These are phyloP conservation scores for Solanum okadae DNA, from an alignment of 257 asterid species.

Conservation along the genomic window DNA sequence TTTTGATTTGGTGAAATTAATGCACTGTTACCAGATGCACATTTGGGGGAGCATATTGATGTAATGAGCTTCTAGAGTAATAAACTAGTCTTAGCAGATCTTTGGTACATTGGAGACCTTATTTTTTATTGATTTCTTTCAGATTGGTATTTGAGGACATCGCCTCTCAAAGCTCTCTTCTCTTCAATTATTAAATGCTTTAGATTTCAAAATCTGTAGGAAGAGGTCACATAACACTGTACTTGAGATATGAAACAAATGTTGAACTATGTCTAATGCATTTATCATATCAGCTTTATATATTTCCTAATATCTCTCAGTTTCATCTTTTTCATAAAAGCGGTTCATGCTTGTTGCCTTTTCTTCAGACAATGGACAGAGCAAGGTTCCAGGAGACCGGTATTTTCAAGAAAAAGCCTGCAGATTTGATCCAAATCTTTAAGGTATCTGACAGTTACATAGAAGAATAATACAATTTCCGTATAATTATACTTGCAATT, in stretches of 20 bases:
- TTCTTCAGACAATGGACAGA: slow-evolving; percentile 81
- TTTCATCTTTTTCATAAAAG: background rate
- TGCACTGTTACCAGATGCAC: background rate
- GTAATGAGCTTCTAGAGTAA: background rate
- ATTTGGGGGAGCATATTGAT: background rate
- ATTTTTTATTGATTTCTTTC: background rate
- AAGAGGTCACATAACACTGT: background rate
- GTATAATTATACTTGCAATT: background rate
- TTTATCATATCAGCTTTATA: background rate
- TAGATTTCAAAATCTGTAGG: background rate
- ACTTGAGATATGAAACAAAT: background rate
- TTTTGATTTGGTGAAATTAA: background rate
- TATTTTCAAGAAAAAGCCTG: slow-evolving; percentile 77
- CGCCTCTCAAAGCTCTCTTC: background rate
- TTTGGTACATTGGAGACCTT: background rate
- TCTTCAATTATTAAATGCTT: background rate
- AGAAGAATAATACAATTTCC: background rate
- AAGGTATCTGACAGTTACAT: slow-evolving; percentile 38
- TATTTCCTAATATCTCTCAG: background rate
- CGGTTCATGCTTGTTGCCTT: background rate
- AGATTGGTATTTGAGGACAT: background rate
- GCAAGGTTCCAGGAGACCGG: slow-evolving; percentile 80
- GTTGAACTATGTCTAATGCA: background rate
- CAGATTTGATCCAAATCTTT: slow-evolving; percentile 82
- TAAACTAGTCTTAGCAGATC: background rate